Conservation (phyloP, 177 flowering plant genomes). For the Vitis hybrid region DNA sequence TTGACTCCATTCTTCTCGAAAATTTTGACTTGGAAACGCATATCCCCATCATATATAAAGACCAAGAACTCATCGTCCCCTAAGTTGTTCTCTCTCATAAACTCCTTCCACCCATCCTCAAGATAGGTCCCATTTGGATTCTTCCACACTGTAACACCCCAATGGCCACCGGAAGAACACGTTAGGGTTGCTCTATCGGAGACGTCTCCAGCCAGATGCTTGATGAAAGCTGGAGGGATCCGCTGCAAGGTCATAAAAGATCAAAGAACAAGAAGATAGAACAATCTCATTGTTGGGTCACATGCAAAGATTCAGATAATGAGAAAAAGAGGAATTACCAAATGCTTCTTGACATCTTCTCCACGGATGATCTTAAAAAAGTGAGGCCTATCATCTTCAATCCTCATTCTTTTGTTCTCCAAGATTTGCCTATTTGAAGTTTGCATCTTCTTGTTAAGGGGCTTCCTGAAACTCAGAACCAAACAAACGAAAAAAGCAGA, state of each 20-base stretch:
- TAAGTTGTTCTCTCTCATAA: constrained; percentile 19
- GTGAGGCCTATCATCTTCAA: not conserved
- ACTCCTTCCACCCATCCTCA: constrained; percentile 32
- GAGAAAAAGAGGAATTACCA: not conserved
- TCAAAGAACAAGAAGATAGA: not conserved
- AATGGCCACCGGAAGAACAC: constrained; percentile 6
- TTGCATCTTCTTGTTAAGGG: too few species aligned
- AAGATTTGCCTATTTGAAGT: too few species aligned
- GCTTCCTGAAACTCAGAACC: too few species aligned
- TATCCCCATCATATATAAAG: constrained; percentile 29
- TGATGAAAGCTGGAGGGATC: constrained; percentile 14
- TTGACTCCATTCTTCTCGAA: constrained; percentile 26
- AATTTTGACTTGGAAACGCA: constrained; percentile 25
- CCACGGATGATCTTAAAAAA: constrained; percentile 4
- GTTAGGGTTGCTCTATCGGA: not conserved
- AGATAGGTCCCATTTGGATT: not conserved
- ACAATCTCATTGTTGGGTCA: not conserved
- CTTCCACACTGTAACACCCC: not conserved
- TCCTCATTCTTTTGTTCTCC: not conserved
- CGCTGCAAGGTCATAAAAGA: constrained; percentile 3
- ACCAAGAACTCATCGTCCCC: constrained; percentile 24
- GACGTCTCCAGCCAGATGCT: constrained; percentile 1
- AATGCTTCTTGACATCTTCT: not conserved
- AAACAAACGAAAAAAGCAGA: too few species aligned
- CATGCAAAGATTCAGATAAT: too few species aligned